phyloP scores from a whole-genome alignment of 23 red algal species.

The Gracilaria gracilis region DNA sequence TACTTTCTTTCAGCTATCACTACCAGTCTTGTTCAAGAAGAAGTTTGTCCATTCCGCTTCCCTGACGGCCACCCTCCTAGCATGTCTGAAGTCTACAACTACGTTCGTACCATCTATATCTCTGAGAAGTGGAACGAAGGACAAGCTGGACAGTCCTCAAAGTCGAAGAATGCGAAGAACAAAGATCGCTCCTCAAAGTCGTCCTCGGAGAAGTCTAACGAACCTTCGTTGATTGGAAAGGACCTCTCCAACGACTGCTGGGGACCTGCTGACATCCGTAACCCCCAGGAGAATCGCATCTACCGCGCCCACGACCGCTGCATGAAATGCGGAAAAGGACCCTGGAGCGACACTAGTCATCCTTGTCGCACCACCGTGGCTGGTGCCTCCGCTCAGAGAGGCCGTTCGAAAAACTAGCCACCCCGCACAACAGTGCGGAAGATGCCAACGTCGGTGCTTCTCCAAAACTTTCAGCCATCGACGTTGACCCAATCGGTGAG shows the following conservation, averaged over 20 bases:
- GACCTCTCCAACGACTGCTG: not conserved
- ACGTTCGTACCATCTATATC: not conserved
- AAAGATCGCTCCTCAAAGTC: not conserved
- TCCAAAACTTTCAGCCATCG: not conserved
- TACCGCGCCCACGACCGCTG: slow-evolving; percentile 2
- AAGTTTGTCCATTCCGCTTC: not conserved
- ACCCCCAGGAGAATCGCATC: not conserved
- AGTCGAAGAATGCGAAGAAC: not conserved
- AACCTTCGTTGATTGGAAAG: not conserved
- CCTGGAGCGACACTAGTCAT: not conserved
- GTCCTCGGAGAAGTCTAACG: not conserved
- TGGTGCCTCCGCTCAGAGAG: not conserved
- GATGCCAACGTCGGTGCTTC: not conserved
- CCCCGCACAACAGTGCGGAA: not conserved
- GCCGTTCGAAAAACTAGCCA: not conserved
- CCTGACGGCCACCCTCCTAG: not conserved
- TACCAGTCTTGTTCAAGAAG: not conserved
- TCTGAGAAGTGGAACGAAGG: slow-evolving; percentile 6
- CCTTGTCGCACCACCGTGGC: not conserved
- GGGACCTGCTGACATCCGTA: not conserved
- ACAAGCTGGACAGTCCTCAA: not conserved
- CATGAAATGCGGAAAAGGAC: not conserved
- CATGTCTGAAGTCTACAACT: slow-evolving; percentile 2
- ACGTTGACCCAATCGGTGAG: not conserved
- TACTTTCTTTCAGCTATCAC: not conserved